These are phyloP conservation scores for Miamiensis avidus DNA, from an alignment of 169 alveolate species.

Conservation along the genomic window DNA sequence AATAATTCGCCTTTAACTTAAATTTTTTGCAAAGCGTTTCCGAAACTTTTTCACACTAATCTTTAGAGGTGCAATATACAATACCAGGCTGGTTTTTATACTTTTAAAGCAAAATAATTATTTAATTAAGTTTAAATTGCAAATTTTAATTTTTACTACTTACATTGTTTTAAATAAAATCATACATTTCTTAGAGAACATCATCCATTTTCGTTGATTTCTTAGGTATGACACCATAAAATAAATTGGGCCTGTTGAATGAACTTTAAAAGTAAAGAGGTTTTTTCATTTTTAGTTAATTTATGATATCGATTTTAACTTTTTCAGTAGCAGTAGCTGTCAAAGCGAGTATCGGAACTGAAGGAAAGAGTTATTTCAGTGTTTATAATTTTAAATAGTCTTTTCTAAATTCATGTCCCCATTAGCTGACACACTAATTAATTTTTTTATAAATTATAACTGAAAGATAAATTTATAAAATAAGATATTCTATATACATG, in stretches of 20 bases:
- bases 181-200: conserved; percentile 74
- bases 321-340: conserved; percentile 98
- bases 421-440: conserved; percentile 94
- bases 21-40: conserved; percentile 76
- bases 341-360: conserved; percentile 94
- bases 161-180: conserved; percentile 52
- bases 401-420: conserved; percentile 99
- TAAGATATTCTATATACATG: conserved; percentile 65
- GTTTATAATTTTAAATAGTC: conserved; percentile 92
- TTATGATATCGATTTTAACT: conserved; percentile 92
- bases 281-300: conserved; percentile 79
- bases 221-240: conserved; percentile 83
- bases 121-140: neutral
- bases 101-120: conserved; percentile 15
- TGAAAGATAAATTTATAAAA: too few relatives aligned
- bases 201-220: conserved; percentile 53
- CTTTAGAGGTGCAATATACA: conserved; percentile 93
- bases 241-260: conserved; percentile 90
- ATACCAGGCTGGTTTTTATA: conserved; percentile 83
- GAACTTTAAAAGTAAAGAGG: conserved; percentile 81
- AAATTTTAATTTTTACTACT: neutral
- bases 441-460: too few relatives aligned
- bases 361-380: conserved; percentile 87
- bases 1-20: conserved; percentile 76
- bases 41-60: conserved; percentile 94